A percentile compares a stretch with the other conserved stretches of the same genome.
These are phyloP conservation scores for Umbelopsis sp. DNA, from an alignment of 192 early-diverging fungal species.

Conservation along the genomic window DNA sequence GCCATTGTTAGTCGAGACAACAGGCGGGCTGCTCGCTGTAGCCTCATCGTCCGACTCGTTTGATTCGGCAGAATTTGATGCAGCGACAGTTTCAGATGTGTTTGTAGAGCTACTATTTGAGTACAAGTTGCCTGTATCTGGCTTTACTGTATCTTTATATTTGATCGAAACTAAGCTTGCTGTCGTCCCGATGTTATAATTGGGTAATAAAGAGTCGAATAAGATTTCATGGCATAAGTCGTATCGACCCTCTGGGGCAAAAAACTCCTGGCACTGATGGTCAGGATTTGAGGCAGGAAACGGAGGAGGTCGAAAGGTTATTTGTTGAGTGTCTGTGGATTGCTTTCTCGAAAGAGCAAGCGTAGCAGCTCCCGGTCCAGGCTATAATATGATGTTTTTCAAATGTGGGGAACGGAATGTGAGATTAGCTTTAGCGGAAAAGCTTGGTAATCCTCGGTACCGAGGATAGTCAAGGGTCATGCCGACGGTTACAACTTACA, in stretches of 20 bases:
- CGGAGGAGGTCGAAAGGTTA: constrained; percentile 23
- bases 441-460: too few relatives aligned
- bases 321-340: not conserved
- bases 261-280: constrained; percentile 50
- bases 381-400: not conserved
- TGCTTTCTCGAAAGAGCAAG: constrained; percentile 5
- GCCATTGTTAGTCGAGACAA: not conserved
- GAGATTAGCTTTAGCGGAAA: too few relatives aligned
- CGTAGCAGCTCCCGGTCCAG: constrained; percentile 5
- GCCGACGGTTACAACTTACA: not conserved
- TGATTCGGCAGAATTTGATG: not conserved
- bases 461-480: too few relatives aligned
- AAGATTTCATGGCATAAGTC: constrained; percentile 49
- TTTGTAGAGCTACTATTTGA: constrained; percentile 6
- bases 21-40: not conserved
- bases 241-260: constrained; percentile 56
- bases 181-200: constrained; percentile 49
- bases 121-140: constrained; percentile 9
- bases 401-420: too few relatives aligned
- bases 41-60: not conserved
- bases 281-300: constrained; percentile 40
- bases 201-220: constrained; percentile 47
- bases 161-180: constrained; percentile 50
- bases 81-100: not conserved
- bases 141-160: constrained; percentile 45